phyloP scores from a whole-genome alignment of 1,284 basidiomycete species.

The Porogramme epimiltina region DNA sequence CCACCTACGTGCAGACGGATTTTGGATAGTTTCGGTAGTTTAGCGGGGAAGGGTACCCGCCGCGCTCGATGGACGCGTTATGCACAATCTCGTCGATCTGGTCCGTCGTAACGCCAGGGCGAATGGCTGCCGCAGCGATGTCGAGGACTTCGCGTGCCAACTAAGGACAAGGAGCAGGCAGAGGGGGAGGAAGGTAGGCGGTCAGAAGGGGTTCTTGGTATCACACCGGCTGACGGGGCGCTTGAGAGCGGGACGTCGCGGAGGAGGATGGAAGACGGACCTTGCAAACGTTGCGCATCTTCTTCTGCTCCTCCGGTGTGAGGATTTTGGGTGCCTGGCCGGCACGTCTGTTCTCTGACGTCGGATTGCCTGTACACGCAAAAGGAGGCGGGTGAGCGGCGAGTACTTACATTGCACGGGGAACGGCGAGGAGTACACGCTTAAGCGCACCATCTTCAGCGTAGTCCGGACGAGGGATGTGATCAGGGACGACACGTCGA shows the following conservation, averaged over 20 bases:
- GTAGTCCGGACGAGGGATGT: constrained; percentile 83
- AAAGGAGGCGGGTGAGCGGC: constrained; percentile 19
- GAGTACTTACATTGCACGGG: constrained; percentile 30
- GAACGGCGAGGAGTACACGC: constrained; percentile 27
- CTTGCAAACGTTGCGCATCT: constrained; percentile 76
- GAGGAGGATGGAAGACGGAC: constrained; percentile 46
- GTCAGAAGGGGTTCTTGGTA: constrained; percentile 19
- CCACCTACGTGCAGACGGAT: constrained; percentile 90
- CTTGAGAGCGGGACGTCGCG: constrained; percentile 24
- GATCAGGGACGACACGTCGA: constrained; percentile 67
- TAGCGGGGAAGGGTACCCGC: constrained; percentile 92
- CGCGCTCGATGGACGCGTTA: constrained; percentile 87
- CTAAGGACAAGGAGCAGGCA: constrained; percentile 43
- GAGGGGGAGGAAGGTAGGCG: constrained; percentile 10
- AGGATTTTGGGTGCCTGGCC: constrained; percentile 72
- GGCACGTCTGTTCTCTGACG: constrained; percentile 54
- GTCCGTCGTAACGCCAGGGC: constrained; percentile 94
- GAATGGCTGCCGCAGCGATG: constrained; percentile 81
- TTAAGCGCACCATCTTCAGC: constrained; percentile 62
- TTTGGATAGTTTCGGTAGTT: constrained; percentile 95
- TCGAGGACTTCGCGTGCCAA: constrained; percentile 91
- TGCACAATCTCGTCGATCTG: constrained; percentile 96
- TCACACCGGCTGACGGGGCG: constrained; percentile 11
- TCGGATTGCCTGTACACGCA: constrained; percentile 55
- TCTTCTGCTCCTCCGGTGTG: constrained; percentile 68